Base-by-base conservation (phyloP, 2,329 filamentous ascomycete genomes). In the Magnaporthales sp. region DNA sequence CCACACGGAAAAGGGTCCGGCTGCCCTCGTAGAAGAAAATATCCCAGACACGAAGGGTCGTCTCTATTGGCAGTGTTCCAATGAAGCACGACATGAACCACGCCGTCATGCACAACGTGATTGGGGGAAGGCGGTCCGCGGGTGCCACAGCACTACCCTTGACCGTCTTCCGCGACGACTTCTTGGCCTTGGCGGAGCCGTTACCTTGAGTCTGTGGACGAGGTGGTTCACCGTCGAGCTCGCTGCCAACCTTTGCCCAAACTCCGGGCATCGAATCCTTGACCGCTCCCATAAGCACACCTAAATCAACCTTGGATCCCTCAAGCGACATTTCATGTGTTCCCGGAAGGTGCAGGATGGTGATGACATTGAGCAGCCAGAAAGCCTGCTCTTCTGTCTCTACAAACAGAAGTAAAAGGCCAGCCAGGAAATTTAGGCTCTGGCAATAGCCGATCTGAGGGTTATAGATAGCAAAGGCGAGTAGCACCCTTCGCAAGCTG, bases 71-170 rank as follows among this genome's bases (percentile, higher is more conserved):
- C 22, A 98, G 80, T 0, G 92, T 96, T 66, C 93, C 93, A 68
- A 97, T 95, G 76, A 95, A 97, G 72, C 95, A 91, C 63, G 91
- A 96, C 94, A 98, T 97, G 77, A 98, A 96, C 94, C 94, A 98
- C 4, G 93, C 91, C 10, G 93, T 97, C 77, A 95, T 92, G 71
- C 93, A 96, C 5, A 98, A 84, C 0, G 92, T 95, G 70, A 98
- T 94, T 13, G 94, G 93, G 0, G 94, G 94, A 11, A 97, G 84
- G 4, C 90, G 85, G 64, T 77, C 75, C 6, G 64, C 67, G 1
- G 54, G 24, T 10, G 24, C 22, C 68, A 70, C 4, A 66, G 31
- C 63, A 2, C 51, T 24, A 2, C 62, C 62, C 6, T 80, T 78
- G 3, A 79, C 80, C 11, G 80, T 77, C 62, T 73, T 76, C 58